These are phyloP conservation scores for Leptodermis oblonga DNA, from an alignment of 257 asterid species.

Conservation along the genomic window DNA sequence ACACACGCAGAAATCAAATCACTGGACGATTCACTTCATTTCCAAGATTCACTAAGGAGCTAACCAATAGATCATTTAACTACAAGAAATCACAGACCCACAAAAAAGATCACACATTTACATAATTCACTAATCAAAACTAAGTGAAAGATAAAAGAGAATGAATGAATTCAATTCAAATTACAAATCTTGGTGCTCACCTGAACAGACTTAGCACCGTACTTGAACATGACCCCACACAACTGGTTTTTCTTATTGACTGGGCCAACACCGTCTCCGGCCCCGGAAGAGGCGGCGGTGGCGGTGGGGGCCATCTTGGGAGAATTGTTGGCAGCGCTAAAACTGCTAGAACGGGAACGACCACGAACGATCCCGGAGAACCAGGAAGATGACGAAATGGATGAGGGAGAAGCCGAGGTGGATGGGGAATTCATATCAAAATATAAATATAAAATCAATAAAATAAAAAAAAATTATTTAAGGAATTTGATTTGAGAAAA, in stretches of 20 bases:
- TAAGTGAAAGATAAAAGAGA: not conserved
- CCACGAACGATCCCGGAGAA: conserved; percentile 81
- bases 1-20: not conserved
- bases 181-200: conserved; percentile 25
- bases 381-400: conserved; percentile 64
- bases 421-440: conserved; percentile 49
- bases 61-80: not conserved
- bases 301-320: conserved; percentile 26
- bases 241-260: conserved; percentile 67
- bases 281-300: conserved; percentile 31
- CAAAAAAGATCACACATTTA: not conserved
- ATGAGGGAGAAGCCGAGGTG: conserved; percentile 27
- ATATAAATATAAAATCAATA: not conserved
- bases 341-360: conserved; percentile 61
- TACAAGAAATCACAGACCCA: not conserved
- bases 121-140: not conserved
- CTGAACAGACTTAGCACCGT: conserved; percentile 78
- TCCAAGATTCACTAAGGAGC: not conserved
- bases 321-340: conserved; percentile 40
- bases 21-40: not conserved
- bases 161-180: not conserved
- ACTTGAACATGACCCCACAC: conserved; percentile 81
- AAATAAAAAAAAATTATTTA: not conserved
- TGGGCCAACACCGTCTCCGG: conserved; percentile 46
- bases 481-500: conserved; percentile 1